Percentiles rank a stretch among this genome's conserved stretches.
Evolutionary conservation across 495 filamentous ascomycete genomes (phyloP).

Genomic region (Neurospora sp.): DNA sequence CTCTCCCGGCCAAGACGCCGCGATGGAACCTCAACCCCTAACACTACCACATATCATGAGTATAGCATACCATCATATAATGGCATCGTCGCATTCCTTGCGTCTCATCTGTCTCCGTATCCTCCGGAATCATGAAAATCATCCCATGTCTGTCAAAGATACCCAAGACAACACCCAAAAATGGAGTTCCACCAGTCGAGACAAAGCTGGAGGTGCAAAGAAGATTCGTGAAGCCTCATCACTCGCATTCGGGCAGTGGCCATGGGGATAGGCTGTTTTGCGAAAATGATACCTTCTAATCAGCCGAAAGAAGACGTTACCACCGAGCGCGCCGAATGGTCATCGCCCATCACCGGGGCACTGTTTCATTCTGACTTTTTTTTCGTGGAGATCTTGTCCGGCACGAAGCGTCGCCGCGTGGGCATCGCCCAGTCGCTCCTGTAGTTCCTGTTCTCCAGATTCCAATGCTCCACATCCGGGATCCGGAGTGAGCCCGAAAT

Average conservation of each 20-base stretch:
- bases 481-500: not conserved
- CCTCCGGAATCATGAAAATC: not conserved
- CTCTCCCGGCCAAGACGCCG: not conserved
- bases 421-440: not conserved
- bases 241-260: not conserved
- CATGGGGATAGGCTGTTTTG: not conserved
- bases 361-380: not conserved
- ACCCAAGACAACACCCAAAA: not conserved
- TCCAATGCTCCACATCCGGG: not conserved
- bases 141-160: not conserved
- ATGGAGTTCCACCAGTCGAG: not conserved
- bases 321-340: not conserved
- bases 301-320: not conserved
- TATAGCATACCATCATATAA: not conserved
- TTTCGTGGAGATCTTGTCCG: not conserved
- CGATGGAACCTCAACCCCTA: not conserved
- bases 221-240: not conserved
- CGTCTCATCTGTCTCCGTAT: not conserved
- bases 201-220: not conserved
- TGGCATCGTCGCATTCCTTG: not conserved
- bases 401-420: not conserved
- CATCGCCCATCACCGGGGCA: not conserved
- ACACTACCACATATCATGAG: not conserved
- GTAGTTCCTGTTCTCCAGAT: not conserved
- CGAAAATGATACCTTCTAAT: not conserved